Conservation (phyloP, 2,329 filamentous ascomycete genomes). For the Fusarium sp. region DNA sequence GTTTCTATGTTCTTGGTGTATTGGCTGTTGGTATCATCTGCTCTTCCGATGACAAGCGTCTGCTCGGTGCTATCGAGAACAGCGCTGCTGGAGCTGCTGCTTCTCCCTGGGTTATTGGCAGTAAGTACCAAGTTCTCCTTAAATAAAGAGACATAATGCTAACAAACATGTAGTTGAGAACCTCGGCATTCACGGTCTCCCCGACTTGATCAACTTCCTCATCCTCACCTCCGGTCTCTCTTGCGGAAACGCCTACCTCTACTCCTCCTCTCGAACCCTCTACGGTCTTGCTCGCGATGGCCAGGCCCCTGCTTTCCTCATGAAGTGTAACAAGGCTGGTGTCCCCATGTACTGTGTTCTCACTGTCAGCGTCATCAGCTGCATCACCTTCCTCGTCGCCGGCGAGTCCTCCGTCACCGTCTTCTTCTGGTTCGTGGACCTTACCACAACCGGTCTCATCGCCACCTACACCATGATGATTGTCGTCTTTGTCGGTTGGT, state of each 20-base stretch:
- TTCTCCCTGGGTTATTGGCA: slow-evolving; percentile 70
- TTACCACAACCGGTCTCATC: slow-evolving; percentile 67
- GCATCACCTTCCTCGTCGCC: slow-evolving; percentile 64
- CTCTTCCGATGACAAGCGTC: slow-evolving; percentile 60
- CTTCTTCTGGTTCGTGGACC: slow-evolving; percentile 66
- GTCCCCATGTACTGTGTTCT: slow-evolving; percentile 68
- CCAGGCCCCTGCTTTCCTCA: slow-evolving; percentile 63
- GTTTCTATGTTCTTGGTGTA: slow-evolving; percentile 77
- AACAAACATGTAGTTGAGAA: slow-evolving; percentile 56
- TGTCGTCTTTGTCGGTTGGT: slow-evolving; percentile 58
- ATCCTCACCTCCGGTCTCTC: slow-evolving; percentile 67
- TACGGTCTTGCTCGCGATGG: slow-evolving; percentile 62
- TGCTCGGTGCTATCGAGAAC: slow-evolving; percentile 60
- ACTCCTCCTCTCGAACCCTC: slow-evolving; percentile 60
- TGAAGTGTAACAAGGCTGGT: slow-evolving; percentile 68
- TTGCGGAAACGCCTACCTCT: slow-evolving; percentile 62
- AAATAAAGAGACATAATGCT: background rate
- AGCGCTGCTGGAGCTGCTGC: slow-evolving; percentile 67
- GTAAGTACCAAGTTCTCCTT: slow-evolving; percentile 6
- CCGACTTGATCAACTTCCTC: slow-evolving; percentile 69
- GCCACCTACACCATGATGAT: slow-evolving; percentile 66
- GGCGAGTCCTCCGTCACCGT: slow-evolving; percentile 60
- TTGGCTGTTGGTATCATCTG: slow-evolving; percentile 67
- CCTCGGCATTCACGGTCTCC: slow-evolving; percentile 63
- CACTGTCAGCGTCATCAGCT: slow-evolving; percentile 61